These are phyloP conservation scores for Fraxinus xanthoxyloides DNA, from an alignment of 305 asterid genomes.

Conservation along the genomic window DNA sequence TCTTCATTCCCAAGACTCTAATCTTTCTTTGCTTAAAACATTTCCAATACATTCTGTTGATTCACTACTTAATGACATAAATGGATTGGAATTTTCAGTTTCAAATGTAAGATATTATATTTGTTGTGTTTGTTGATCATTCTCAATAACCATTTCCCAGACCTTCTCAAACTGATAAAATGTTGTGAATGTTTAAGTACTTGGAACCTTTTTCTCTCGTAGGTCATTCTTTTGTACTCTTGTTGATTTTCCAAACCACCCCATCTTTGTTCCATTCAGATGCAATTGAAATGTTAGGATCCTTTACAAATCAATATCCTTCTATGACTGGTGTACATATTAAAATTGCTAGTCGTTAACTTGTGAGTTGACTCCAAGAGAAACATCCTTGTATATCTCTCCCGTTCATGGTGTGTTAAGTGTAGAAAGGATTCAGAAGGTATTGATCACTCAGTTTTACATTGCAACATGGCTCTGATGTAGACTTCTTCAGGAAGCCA, in stretches of 20 bases:
- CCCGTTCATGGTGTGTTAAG: neutral
- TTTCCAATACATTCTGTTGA: neutral
- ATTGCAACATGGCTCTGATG: neutral
- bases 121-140: neutral
- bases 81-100: neutral
- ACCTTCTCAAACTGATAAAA: neutral
- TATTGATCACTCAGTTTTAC: neutral
- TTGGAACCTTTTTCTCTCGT: neutral
- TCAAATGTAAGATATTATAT: neutral
- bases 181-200: neutral
- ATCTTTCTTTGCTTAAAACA: neutral
- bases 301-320: neutral
- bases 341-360: neutral
- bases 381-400: neutral
- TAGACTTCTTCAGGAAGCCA: neutral
- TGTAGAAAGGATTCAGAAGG: neutral
- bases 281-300: neutral
- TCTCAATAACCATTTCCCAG: neutral
- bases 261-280: neutral
- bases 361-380: neutral
- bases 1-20: neutral
- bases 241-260: neutral
- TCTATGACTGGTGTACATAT: neutral
- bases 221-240: neutral
- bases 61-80: neutral